A percentile compares a stretch with the other conserved stretches of the same genome.
Evolutionary conservation across 73 alveolate species (phyloP).

Genomic region (Chromera velia): DNA sequence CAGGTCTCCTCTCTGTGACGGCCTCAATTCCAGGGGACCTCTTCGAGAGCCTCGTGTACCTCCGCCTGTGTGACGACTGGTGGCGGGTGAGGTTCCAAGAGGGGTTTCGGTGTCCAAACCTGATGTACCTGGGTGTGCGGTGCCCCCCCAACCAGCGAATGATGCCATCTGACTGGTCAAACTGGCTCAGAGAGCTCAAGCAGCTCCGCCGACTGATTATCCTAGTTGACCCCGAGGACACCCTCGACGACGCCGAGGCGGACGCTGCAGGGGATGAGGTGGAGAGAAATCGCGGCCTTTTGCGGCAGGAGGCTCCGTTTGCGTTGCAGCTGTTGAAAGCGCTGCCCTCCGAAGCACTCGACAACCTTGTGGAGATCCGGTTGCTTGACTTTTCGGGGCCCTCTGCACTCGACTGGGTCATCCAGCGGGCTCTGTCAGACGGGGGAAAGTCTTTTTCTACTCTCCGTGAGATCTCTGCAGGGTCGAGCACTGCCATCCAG

Average conservation of each 20-base stretch:
- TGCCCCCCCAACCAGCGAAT: not conserved
- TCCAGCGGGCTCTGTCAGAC: too few relatives aligned
- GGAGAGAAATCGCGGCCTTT: too few relatives aligned
- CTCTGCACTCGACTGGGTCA: too few relatives aligned
- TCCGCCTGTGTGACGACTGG: not conserved
- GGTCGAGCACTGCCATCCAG: too few relatives aligned
- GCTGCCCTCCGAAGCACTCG: not conserved
- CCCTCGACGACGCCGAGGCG: not conserved
- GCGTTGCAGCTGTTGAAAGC: not conserved
- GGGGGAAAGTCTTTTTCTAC: too few relatives aligned
- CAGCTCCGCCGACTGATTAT: not conserved
- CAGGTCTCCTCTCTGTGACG: too few relatives aligned
- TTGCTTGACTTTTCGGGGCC: not conserved
- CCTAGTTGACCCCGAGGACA: not conserved
- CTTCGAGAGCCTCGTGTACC: not conserved
- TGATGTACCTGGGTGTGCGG: not conserved
- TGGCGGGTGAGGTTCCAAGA: not conserved
- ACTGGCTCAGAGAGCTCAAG: not conserved
- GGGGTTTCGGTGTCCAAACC: not conserved
- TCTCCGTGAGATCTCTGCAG: too few relatives aligned
- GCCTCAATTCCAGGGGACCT: not conserved
- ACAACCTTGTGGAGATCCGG: not conserved
- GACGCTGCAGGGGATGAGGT: not conserved
- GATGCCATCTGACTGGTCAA: not conserved
- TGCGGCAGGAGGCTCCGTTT: too few relatives aligned